phyloP scores from a whole-genome alignment of 352 stramenopile genomes.

The Phytophthora litchii region DNA sequence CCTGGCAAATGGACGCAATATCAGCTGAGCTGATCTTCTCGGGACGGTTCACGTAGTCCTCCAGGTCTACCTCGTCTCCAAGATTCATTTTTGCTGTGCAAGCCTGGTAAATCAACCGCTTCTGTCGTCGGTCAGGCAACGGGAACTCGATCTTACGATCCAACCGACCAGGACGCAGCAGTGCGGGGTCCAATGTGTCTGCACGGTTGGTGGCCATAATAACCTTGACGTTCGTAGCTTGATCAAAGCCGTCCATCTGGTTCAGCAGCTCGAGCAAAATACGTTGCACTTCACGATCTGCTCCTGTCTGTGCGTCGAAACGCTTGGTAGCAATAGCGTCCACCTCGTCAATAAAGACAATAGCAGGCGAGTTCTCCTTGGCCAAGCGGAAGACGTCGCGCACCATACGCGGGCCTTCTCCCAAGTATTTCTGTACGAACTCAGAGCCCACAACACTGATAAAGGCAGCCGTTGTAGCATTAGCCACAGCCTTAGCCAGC shows the following conservation, averaged over 20 bases:
- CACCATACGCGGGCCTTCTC: slow-evolving; percentile 99
- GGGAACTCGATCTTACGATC: slow-evolving; percentile 99
- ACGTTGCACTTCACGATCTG: slow-evolving; percentile 96
- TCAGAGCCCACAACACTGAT: slow-evolving; percentile 98
- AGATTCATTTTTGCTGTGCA: slow-evolving; percentile 99
- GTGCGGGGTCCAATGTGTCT: slow-evolving; percentile 98
- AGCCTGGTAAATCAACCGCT: slow-evolving; percentile 99
- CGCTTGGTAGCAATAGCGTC: slow-evolving; percentile 99
- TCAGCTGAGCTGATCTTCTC: slow-evolving; percentile 99
- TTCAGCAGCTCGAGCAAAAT: slow-evolving; percentile 99
- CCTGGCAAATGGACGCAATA: slow-evolving; percentile 98
- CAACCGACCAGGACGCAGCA: slow-evolving; percentile 97
- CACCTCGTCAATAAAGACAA: slow-evolving; percentile 99
- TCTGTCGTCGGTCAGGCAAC: slow-evolving; percentile 98
- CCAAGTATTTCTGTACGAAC: slow-evolving; percentile 99
- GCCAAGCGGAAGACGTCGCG: slow-evolving; percentile 99
- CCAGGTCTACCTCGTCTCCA: slow-evolving; percentile 98
- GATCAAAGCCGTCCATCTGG: slow-evolving; percentile 99
- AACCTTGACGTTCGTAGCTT: slow-evolving; percentile 99
- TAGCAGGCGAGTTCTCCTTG: slow-evolving; percentile 98
- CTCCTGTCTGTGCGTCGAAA: slow-evolving; percentile 98
- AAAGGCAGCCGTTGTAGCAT: slow-evolving; percentile 99
- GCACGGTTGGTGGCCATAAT: slow-evolving; percentile 99
- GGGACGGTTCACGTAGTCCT: slow-evolving; percentile 99
- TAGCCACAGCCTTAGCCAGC: slow-evolving; percentile 99